Evolutionary conservation across 495 filamentous ascomycete genomes (phyloP).

Genomic region (Jackrogersella multiformis): DNA sequence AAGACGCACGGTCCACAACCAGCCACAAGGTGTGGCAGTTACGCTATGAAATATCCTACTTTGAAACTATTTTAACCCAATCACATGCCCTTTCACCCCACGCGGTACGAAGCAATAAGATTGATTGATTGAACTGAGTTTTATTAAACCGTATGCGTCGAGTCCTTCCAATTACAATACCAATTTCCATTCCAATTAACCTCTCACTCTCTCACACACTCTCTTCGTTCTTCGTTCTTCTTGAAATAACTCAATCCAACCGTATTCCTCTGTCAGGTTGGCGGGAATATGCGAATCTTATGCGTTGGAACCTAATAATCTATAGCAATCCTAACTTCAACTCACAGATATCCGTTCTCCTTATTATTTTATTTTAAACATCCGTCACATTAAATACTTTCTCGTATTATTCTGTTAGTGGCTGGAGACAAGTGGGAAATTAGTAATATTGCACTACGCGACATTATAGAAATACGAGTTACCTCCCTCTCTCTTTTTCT

Average conservation of each 20-base stretch:
- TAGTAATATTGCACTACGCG: neutral
- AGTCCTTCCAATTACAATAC: neutral
- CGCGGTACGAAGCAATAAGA: conserved; percentile 33
- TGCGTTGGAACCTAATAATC: neutral
- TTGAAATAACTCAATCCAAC: too few relatives aligned
- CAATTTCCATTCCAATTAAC: neutral
- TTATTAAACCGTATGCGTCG: conserved; percentile 24
- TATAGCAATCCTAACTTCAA: neutral
- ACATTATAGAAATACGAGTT: conserved; percentile 27
- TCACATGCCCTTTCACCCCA: conserved; percentile 21
- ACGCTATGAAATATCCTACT: conserved; percentile 1
- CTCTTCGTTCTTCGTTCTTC: too few relatives aligned
- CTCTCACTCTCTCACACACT: neutral
- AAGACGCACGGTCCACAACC: conserved; percentile 5
- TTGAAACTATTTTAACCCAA: conserved; percentile 11
- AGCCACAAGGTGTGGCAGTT: conserved; percentile 38
- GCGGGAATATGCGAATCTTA: neutral
- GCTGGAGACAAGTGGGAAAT: conserved; percentile 4
- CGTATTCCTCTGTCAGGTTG: conserved; percentile 1
- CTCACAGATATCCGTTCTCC: neutral
- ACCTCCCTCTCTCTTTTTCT: neutral
- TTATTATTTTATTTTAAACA: too few relatives aligned
- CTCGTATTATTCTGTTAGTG: conserved; percentile 22
- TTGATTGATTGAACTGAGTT: conserved; percentile 28
- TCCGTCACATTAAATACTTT: too few relatives aligned